Evolutionary conservation across 108 stramenopile species (phyloP).

Genomic region (Hondaea fermentalgiana): DNA sequence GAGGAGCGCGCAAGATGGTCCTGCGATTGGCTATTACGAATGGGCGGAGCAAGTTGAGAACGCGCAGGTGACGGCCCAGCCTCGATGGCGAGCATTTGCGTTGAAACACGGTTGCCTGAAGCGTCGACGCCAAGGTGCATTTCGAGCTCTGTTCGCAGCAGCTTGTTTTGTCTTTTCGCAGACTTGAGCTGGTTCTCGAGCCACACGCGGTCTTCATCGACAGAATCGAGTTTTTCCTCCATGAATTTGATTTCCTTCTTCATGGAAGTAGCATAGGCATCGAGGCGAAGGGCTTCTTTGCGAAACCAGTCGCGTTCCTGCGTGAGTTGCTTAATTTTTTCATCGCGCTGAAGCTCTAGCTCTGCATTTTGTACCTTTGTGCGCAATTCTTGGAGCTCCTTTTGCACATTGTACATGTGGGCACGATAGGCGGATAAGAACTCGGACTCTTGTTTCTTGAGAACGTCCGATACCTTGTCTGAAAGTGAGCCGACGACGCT

Average conservation of each 20-base stretch:
- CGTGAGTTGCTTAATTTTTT: constrained; percentile 30
- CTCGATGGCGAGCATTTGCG: neutral
- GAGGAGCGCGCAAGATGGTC: constrained; percentile 1
- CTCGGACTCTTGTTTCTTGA: constrained; percentile 45
- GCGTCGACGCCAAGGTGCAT: neutral
- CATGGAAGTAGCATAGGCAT: constrained; percentile 37
- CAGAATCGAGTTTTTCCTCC: constrained; percentile 34
- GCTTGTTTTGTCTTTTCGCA: constrained; percentile 44
- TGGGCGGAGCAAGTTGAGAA: neutral
- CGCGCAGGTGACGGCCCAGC: neutral
- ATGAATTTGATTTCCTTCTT: constrained; percentile 37
- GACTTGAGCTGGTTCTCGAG: constrained; percentile 47
- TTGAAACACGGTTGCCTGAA: neutral
- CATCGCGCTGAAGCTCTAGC: constrained; percentile 31
- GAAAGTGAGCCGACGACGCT: constrained; percentile 37
- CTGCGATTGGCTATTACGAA: neutral
- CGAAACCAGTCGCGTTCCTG: constrained; percentile 55
- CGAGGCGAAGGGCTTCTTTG: constrained; percentile 41
- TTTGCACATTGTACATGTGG: constrained; percentile 54
- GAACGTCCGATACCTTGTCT: constrained; percentile 24
- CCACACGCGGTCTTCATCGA: constrained; percentile 46
- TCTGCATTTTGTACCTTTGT: constrained; percentile 36
- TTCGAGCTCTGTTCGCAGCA: constrained; percentile 32
- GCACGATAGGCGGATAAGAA: constrained; percentile 49
- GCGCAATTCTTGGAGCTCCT: constrained; percentile 40